Percentiles rank a stretch among this genome's conserved stretches.
Conservation (phyloP, 208 protist genomes). For the Leishmania tarentolae region DNA sequence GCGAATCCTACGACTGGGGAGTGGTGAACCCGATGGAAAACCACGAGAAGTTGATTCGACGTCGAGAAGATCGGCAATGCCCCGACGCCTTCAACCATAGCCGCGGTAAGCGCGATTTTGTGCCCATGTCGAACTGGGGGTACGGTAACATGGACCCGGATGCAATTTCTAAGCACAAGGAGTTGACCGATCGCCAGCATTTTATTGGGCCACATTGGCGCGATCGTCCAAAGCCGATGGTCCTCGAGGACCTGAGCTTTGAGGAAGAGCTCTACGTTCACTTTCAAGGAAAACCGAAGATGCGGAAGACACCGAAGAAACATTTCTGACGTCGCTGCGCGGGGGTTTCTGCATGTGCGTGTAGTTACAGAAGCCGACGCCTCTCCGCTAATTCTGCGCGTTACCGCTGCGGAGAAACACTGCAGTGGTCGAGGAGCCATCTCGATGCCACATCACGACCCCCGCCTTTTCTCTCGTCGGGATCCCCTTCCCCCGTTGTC, state of each 20-base stretch:
- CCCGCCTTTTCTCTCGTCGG: background rate
- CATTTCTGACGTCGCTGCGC: slow-evolving; percentile 52
- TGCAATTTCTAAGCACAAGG: slow-evolving; percentile 83
- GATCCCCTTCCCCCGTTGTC: background rate
- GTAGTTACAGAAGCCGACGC: background rate
- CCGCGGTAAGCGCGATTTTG: slow-evolving; percentile 80
- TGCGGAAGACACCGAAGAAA: slow-evolving; percentile 91
- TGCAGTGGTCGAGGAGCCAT: background rate
- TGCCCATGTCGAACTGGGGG: slow-evolving; percentile 93
- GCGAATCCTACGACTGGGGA: slow-evolving; percentile 82
- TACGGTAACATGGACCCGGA: slow-evolving; percentile 91
- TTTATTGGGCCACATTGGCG: slow-evolving; percentile 91
- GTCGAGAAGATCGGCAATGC: slow-evolving; percentile 65
- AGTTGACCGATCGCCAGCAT: slow-evolving; percentile 83
- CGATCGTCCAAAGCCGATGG: slow-evolving; percentile 77
- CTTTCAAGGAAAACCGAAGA: slow-evolving; percentile 86
- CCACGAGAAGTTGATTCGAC: slow-evolving; percentile 58
- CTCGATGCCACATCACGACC: background rate
- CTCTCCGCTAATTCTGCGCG: background rate
- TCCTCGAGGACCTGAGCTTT: slow-evolving; percentile 88
- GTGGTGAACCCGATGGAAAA: slow-evolving; percentile 86
- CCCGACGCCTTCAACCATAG: slow-evolving; percentile 84
- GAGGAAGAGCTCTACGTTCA: slow-evolving; percentile 91
- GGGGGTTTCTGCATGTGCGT: background rate
- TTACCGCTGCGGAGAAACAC: background rate